Base-by-base conservation (phyloP, 345 rosid genomes). In the Rhodomyrtus tomentosa region DNA sequence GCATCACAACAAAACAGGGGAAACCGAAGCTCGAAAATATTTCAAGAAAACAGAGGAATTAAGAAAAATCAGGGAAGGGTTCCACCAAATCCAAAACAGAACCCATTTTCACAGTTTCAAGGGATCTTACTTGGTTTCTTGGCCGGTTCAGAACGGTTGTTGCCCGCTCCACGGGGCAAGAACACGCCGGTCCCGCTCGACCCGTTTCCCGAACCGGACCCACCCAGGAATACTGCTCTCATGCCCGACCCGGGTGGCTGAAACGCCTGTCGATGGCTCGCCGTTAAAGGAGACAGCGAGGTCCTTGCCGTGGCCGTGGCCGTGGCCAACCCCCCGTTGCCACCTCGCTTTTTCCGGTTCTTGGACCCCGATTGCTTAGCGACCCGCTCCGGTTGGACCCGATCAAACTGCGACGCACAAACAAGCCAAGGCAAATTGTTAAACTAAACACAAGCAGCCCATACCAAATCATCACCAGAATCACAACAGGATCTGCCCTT, bases 181-280 rank as follows among this genome's bases (percentile, higher is more conserved):
- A 96, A 96, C 80, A 96, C 99, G 38, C 99, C 99, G 2, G 99
- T 96, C 48, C 98, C 99, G 85, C 89, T 76, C n/a, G 98, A 90
- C 38, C 89, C 90, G 48, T 86, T 84, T 86, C 82, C 88, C 18
- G 94, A 85, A 85, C 93, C 89, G 27, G 91, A 79, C 81, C 91
- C 91, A 36, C 89, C 88, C 15, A 93, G 92, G 82, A 94, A 91
- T 87, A 96, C 92, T n/a, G 95, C 95, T 59, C 89, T 91, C 91
- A 88, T 89, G 9, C 91, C 93, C 2, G 96, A 90, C 81, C 89
- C 89, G 21, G 72, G 82, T 36, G 24, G 76, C 76, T 24, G 12
- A 9, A 68, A 20, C 11, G 25, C 84, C 56, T 8, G 83, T 68
- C 62, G 59, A 42, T 24, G 83, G 59, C 27, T 54, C 45, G 38